A percentile compares a stretch with the other conserved stretches of the same genome.
Evolutionary conservation across 331 rosid species (phyloP).

Genomic region (Stylosanthes scabra): DNA sequence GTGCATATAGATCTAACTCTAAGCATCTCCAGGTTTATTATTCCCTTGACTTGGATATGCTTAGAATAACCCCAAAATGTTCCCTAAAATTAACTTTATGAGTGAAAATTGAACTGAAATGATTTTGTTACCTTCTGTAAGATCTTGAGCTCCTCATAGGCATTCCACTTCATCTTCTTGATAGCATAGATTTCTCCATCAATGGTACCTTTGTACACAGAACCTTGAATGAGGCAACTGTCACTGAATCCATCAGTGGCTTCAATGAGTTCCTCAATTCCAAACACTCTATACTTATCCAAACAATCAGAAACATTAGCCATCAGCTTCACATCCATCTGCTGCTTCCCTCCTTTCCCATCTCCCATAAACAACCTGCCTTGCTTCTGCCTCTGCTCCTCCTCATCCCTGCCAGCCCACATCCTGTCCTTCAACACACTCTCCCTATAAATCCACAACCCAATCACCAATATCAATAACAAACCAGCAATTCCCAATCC

Average conservation of each 20-base stretch:
- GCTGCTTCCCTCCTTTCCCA: conserved; percentile 36
- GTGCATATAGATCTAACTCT: conserved; percentile 12
- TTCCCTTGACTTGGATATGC: conserved; percentile 34
- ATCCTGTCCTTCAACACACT: conserved; percentile 42
- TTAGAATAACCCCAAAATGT: too few relatives aligned
- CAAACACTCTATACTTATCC: conserved; percentile 88
- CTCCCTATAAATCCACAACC: conserved; percentile 62
- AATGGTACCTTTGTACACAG: conserved; percentile 76
- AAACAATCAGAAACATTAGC: conserved; percentile 92
- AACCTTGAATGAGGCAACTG: conserved; percentile 74
- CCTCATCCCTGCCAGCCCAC: conserved; percentile 42
- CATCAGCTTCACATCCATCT: conserved; percentile 64
- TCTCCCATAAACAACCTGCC: conserved; percentile 23
- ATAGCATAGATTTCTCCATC: conserved; percentile 75
- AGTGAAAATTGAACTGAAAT: too few relatives aligned
- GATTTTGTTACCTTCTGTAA: conserved; percentile 70
- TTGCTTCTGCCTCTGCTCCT: conserved; percentile 17
- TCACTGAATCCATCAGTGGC: conserved; percentile 77
- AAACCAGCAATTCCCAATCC: conserved; percentile 70
- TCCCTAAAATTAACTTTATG: too few relatives aligned
- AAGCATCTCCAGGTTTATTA: conserved; percentile 49
- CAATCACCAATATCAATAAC: conserved; percentile 57
- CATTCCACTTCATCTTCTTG: conserved; percentile 99
- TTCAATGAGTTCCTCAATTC: conserved; percentile 64
- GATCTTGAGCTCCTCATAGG: conserved; percentile 95